Evolutionary conservation across 2,329 filamentous ascomycete species (phyloP).

Genomic region (Dryadomyces quercivorus): DNA sequence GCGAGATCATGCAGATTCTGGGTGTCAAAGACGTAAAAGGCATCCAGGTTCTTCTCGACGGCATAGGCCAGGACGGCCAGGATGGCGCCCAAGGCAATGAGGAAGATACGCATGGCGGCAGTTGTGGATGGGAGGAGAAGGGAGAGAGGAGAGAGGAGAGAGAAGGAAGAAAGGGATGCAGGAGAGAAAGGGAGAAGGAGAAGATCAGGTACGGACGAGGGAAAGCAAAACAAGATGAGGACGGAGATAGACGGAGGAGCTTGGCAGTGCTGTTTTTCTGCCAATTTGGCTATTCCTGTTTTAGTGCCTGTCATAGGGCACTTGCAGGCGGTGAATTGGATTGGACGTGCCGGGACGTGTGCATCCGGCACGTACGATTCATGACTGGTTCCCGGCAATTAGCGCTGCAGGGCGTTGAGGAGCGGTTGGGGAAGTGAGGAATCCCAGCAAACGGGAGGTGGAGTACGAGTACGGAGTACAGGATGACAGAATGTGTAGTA

Average conservation of each 20-base stretch:
- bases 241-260: background rate
- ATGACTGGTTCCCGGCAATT: background rate
- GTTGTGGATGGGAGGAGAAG: background rate
- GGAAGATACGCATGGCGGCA: constrained; percentile 26
- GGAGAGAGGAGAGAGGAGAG: background rate
- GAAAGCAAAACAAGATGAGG: background rate
- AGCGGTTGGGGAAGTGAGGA: background rate
- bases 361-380: background rate
- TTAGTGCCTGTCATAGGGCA: background rate
- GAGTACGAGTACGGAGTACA: background rate
- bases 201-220: too few relatives aligned
- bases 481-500: too few relatives aligned
- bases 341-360: background rate
- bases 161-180: background rate
- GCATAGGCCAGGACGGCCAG: constrained; percentile 41
- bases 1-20: constrained; percentile 57
- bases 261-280: background rate
- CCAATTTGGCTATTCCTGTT: too few relatives aligned
- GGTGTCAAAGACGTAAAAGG: constrained; percentile 65
- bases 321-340: background rate
- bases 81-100: constrained; percentile 36
- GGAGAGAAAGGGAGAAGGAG: background rate
- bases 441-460: background rate
- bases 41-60: constrained; percentile 45
- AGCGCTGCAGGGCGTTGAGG: background rate